Conservation (phyloP, 2,329 filamentous ascomycete genomes). For the Colletotrichum sidae region DNA sequence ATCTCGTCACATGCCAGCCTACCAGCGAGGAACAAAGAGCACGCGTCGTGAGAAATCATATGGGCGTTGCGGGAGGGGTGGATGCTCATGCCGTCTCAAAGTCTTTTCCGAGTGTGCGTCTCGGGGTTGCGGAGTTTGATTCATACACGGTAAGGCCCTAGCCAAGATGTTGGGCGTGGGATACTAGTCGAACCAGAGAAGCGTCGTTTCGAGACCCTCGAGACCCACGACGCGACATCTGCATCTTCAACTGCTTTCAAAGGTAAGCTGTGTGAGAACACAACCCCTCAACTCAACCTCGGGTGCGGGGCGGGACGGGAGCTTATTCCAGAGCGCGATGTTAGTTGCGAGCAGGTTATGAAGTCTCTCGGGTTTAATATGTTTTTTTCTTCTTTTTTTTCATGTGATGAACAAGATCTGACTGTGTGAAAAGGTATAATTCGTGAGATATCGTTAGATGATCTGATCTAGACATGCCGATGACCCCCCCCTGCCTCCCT, state of each 20-base stretch:
- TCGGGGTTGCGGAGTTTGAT: no score
- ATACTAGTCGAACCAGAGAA: not conserved
- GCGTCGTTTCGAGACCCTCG: no score
- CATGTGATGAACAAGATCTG: slow-evolving; percentile 9
- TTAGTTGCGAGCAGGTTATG: slow-evolving; percentile 15
- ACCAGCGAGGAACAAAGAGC: not conserved
- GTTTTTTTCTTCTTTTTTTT: not conserved
- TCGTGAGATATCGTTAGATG: slow-evolving; percentile 14
- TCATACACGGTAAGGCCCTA: not conserved
- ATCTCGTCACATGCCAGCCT: slow-evolving; percentile 29
- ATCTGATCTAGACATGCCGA: slow-evolving; percentile 20
- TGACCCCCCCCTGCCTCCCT: no score
- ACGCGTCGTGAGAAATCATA: no score
- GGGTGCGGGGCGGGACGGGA: slow-evolving; percentile 23
- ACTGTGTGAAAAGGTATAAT: not conserved
- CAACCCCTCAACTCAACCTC: slow-evolving; percentile 11
- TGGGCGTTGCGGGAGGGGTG: not conserved
- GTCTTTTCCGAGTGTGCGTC: not conserved
- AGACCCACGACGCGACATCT: not conserved
- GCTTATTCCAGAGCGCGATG: slow-evolving; percentile 3
- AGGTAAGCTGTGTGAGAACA: not conserved
- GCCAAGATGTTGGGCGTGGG: slow-evolving; percentile 8
- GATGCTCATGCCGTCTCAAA: slow-evolving; percentile 20
- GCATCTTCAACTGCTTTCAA: slow-evolving; percentile 5
- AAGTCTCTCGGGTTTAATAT: not conserved